Evolutionary conservation across 192 early-diverging fungal species (phyloP).

Genomic region (Coemansia sp.): DNA sequence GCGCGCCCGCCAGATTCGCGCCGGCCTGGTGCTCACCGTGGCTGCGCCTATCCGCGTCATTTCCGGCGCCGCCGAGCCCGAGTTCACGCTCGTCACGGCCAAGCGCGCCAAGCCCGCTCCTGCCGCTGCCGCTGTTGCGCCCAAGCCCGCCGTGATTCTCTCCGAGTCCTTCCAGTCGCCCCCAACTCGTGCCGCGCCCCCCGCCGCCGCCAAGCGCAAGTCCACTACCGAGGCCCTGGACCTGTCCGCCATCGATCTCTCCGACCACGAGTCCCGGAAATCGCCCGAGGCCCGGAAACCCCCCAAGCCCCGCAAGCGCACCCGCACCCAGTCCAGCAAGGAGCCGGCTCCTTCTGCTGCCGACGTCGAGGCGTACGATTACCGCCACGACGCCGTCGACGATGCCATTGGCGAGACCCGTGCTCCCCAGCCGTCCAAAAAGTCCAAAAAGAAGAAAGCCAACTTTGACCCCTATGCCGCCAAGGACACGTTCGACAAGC

Average conservation of each 20-base stretch:
- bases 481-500: slow-evolving; percentile 10
- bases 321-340: neutral
- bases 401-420: slow-evolving; percentile 2
- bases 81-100: neutral
- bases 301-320: neutral
- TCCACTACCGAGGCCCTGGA: slow-evolving; percentile 1
- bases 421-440: neutral
- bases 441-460: neutral
- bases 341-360: neutral
- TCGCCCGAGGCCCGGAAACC: neutral
- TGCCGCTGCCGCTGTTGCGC: neutral
- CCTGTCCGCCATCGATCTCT: slow-evolving; percentile 15
- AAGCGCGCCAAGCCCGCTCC: neutral
- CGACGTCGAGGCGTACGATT: neutral
- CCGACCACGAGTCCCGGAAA: slow-evolving; percentile 1
- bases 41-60: slow-evolving; percentile 15
- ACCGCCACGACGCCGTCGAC: neutral
- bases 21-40: slow-evolving; percentile 20
- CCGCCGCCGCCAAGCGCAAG: neutral
- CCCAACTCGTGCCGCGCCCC: neutral
- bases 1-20: slow-evolving; percentile 28
- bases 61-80: neutral
- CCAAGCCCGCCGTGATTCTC: slow-evolving; percentile 17
- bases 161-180: slow-evolving; percentile 20
- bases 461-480: slow-evolving; percentile 38